Evolutionary conservation across 352 stramenopile genomes (phyloP), one percentile per base, ranked within the genome.

Genomic region (Globisporangium lucens): DNA sequence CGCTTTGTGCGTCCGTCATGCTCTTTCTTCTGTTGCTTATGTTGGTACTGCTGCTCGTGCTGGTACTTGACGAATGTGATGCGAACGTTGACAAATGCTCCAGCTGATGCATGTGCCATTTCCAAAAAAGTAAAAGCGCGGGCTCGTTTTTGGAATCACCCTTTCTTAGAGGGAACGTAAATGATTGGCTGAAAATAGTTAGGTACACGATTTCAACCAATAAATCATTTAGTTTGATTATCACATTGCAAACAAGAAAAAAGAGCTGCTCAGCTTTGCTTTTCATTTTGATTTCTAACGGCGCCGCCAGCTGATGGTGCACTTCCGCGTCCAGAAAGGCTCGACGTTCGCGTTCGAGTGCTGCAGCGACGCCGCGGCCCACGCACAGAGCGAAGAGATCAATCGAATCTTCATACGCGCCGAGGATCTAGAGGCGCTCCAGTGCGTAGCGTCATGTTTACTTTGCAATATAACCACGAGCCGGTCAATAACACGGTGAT

Each of bases 271-370:
- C 33, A 5, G 8, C 8, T 29, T 59, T 46, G 17, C 43, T 24
- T 57, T 57, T 12, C 38, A 46, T 46, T 46, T 46, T 46, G 38
- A 46, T 46, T 12, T 7, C 43, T 12, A 22, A 10, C 43, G 7
- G 15, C 53, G 17, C 10, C 41, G 20, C 0, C 7, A 38, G 43
- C 17, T 51, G 33, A 52, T 56, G 70, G 62, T 89, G 51, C 75
- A 66, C 27, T 85, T 92, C 61, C 77, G 71, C 52, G 81, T 93
- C 52, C 78, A 77, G 71, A 93, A 93, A 70, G 85, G 77, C 53
- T 79, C 79, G 65, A 80, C 80, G 67, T 89, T 83, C 64, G 75
- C 87, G 47, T 93, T 93, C 66, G 78, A 89, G 46, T 90, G 80
- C 51, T 66, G 75, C n/a, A 71, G 70, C 46, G 63, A 68, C 29